Conservation (phyloP, 495 filamentous ascomycete species). For the Pyronema domesticum region DNA sequence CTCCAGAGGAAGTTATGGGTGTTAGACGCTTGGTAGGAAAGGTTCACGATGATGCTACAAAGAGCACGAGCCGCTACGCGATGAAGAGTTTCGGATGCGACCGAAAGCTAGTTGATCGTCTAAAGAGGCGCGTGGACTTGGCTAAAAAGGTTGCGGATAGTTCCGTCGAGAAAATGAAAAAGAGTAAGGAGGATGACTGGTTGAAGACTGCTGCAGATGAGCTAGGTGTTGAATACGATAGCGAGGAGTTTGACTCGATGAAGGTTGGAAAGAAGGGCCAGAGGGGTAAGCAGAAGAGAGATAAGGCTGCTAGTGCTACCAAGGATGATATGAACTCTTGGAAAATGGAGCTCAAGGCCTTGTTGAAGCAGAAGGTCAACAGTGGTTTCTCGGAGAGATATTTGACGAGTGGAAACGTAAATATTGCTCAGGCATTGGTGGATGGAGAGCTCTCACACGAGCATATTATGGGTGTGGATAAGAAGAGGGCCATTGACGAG, state of each 20-base stretch:
- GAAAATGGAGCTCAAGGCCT: slow-evolving; percentile 42
- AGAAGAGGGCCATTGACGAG: slow-evolving; percentile 28
- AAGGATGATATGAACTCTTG: slow-evolving; percentile 46
- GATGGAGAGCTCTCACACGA: slow-evolving; percentile 37
- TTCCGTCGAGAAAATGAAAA: slow-evolving; percentile 67
- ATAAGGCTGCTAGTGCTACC: slow-evolving; percentile 47
- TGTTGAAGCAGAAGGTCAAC: slow-evolving; percentile 65
- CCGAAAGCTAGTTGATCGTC: slow-evolving; percentile 51
- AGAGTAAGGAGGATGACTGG: slow-evolving; percentile 68
- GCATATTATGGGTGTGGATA: slow-evolving; percentile 46
- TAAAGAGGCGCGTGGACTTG: slow-evolving; percentile 56
- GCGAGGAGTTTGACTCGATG: slow-evolving; percentile 55
- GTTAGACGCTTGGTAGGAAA: slow-evolving; percentile 72
- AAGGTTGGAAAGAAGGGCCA: slow-evolving; percentile 46
- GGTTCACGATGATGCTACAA: slow-evolving; percentile 43
- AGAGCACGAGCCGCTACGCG: slow-evolving; percentile 28
- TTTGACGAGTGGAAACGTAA: slow-evolving; percentile 58
- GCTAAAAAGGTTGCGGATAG: slow-evolving; percentile 75
- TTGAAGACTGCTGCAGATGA: slow-evolving; percentile 73
- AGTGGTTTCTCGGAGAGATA: slow-evolving; percentile 83
- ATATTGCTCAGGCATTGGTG: slow-evolving; percentile 59
- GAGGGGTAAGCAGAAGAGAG: slow-evolving; percentile 50
- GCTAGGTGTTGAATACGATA: slow-evolving; percentile 83
- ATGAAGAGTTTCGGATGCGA: slow-evolving; percentile 59
- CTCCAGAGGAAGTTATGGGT: slow-evolving; percentile 74